Conservation (phyloP, 1,284 basidiomycete genomes). For the Rhodotorula sp. region DNA sequence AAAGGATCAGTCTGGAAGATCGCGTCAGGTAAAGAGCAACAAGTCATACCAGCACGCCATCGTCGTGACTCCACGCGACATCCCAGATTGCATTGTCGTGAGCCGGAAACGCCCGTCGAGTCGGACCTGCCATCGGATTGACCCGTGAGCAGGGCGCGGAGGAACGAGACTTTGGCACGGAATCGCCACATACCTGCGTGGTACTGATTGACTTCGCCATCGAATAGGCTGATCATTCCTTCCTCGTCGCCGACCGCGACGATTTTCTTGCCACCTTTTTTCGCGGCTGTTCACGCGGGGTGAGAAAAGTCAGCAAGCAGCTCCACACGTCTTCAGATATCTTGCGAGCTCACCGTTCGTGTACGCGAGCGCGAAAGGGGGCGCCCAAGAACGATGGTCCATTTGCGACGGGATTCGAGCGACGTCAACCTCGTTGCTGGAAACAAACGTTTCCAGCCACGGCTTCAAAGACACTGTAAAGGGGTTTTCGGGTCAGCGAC, state of each 20-base stretch:
- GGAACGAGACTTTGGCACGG: background rate
- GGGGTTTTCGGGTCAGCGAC: background rate
- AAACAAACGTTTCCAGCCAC: conserved; percentile 29
- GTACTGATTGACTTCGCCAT: conserved; percentile 26
- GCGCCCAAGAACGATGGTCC: conserved; percentile 32
- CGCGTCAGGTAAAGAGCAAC: background rate
- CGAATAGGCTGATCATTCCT: conserved; percentile 39
- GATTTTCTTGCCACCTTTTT: conserved; percentile 38
- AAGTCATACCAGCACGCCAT: conserved; percentile 34
- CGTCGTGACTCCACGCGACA: conserved; percentile 41
- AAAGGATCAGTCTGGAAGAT: background rate
- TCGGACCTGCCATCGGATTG: conserved; percentile 7
- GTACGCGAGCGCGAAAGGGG: conserved; percentile 42
- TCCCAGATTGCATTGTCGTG: conserved; percentile 46
- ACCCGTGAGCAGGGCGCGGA: background rate
- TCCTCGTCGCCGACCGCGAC: conserved; percentile 41
- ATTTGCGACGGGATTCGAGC: conserved; percentile 32
- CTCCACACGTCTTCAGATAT: fast-evolving
- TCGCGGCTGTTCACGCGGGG: conserved; percentile 23
- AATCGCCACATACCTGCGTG: conserved; percentile 16
- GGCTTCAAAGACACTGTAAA: conserved; percentile 28
- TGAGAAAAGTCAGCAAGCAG: background rate
- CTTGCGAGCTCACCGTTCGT: conserved; percentile 28
- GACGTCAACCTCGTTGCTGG: conserved; percentile 41
- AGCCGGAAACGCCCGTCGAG: conserved; percentile 35